Evolutionary conservation across 2,329 filamentous ascomycete species (phyloP).

Genomic region (Saccharata proteae): DNA sequence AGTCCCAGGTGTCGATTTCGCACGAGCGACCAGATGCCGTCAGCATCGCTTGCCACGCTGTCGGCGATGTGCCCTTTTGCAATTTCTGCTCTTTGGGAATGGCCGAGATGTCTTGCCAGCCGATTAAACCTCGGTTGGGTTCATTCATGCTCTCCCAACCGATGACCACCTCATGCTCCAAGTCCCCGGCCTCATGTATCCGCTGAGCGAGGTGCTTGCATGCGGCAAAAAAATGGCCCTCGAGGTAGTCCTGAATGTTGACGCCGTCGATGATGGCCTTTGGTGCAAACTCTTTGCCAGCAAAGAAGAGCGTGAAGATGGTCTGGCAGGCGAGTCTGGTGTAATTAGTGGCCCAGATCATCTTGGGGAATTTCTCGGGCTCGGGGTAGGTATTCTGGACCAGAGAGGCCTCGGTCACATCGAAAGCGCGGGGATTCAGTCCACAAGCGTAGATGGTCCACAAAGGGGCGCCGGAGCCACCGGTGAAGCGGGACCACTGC

Average conservation of each 20-base stretch:
- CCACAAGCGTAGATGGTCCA: constrained; percentile 96
- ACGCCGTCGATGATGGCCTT: constrained; percentile 89
- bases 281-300: constrained; percentile 79
- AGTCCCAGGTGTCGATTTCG: constrained; percentile 85
- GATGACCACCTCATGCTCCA: constrained; percentile 77
- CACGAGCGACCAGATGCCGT: constrained; percentile 84
- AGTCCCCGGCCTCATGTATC: constrained; percentile 79
- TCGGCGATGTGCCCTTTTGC: constrained; percentile 86
- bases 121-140: constrained; percentile 78
- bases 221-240: constrained; percentile 72
- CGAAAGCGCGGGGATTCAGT: constrained; percentile 74
- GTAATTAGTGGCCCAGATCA: constrained; percentile 99
- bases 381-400: constrained; percentile 91
- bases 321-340: constrained; percentile 74
- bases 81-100: constrained; percentile 81
- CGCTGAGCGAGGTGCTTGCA: constrained; percentile 69
- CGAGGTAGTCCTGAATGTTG: constrained; percentile 94
- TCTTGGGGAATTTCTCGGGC: constrained; percentile 81
- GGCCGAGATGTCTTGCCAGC: constrained; percentile 65
- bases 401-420: constrained; percentile 76
- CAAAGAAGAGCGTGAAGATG: constrained; percentile 92
- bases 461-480: constrained; percentile 89
- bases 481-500: constrained; percentile 86
- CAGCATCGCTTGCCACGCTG: constrained; percentile 85
- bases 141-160: constrained; percentile 97